Evolutionary conservation across 2,329 filamentous ascomycete species (phyloP).

Genomic region (Daldinia eschscholtzii): DNA sequence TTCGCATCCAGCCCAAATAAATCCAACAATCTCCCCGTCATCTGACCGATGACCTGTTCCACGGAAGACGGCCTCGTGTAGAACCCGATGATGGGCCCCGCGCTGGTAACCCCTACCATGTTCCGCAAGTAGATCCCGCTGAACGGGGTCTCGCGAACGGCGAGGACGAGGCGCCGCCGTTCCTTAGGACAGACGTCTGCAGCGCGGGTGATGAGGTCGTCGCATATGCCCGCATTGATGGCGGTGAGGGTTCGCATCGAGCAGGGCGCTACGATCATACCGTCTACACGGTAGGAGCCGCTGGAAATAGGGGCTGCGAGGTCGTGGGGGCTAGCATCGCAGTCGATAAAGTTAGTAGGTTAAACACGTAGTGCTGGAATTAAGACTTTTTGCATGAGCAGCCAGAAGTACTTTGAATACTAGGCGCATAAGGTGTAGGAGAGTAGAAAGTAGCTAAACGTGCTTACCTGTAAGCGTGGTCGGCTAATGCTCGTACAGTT

Average conservation of each 20-base stretch:
- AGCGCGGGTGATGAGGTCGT: background rate
- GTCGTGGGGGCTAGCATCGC: background rate
- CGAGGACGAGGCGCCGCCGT: background rate
- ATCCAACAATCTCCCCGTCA: conserved; percentile 1
- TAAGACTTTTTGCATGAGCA: no score
- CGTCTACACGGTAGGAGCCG: conserved; percentile 4
- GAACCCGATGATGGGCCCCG: background rate
- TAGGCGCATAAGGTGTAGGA: no score
- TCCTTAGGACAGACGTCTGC: background rate
- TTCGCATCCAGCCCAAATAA: background rate
- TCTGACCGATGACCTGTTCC: background rate
- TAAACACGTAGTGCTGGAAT: no score
- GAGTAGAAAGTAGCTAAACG: background rate
- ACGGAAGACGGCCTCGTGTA: background rate
- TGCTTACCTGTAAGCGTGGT: background rate
- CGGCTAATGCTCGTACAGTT: background rate
- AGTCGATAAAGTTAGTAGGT: background rate
- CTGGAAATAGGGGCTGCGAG: conserved; percentile 7
- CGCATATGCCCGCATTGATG: background rate
- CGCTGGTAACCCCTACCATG: background rate
- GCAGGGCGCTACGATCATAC: conserved; percentile 2
- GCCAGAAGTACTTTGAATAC: no score
- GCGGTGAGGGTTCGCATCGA: background rate
- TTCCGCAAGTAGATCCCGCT: background rate
- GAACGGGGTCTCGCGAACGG: background rate